Evolutionary conservation across 305 asterid species (phyloP), one percentile per base, ranked within the genome.

Genomic region (Striga hermonthica): DNA sequence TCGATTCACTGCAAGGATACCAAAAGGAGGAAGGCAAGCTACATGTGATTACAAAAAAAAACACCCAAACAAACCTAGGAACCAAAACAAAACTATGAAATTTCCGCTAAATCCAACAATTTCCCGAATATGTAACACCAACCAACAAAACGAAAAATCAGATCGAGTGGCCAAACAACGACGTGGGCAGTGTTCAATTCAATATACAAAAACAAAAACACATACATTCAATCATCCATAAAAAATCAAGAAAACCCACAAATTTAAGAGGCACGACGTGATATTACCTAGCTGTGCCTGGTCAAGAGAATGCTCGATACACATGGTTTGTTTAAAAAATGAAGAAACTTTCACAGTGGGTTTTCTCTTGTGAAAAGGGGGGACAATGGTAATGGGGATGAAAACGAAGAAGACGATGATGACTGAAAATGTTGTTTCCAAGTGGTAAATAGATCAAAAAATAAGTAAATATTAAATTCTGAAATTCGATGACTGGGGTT

Each of bases 381-480:
- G 67, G 67, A 12, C 1, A n/a, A n/a, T n/a, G 62, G 50, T 6
- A 53, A 53, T 28, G 61, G 57, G 39, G 38, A 28, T 62, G 40
- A 43, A 31, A 65, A 56, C 34, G 74, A 65, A 11, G 67, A 52
- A 37, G 77, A 68, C 12, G 54, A 66, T 16, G 62, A 69, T 0
- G 60, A 47, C 55, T 60, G 72, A 39, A 39, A 63, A 57, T 73
- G 73, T 67, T 69, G 76, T 68, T 76, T 76, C 84, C 77, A 53
- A 67, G 78, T 66, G 68, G 72, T 53, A 72, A n/a, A n/a, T n/a
- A 4, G 1, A 41, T 62, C 74, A 68, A 52, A 15, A 62, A 62
- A 64, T 66, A 56, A 68, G 65, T 57, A 69, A 56, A 69, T 35
- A 62, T n/a, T 40, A 31, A 49, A n/a, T 69, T 1, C 13, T 15